phyloP scores from a whole-genome alignment of 495 filamentous ascomycete species.

The Hypoxylon lienhwacheense region DNA sequence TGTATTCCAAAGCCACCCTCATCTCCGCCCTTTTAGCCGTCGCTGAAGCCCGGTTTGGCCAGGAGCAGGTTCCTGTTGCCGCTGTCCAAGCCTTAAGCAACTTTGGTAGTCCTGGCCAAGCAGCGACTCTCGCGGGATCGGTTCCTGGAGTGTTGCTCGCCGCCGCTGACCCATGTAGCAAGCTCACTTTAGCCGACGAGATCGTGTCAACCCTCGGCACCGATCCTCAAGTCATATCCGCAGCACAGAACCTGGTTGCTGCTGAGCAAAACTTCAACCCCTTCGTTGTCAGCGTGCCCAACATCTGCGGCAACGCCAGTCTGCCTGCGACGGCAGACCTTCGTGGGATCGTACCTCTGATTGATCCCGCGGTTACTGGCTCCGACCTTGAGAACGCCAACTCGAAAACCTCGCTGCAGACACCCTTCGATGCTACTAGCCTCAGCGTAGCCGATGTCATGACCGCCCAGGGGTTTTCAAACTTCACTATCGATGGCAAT shows the following conservation, averaged over 20 bases:
- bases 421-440: constrained; percentile 56
- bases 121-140: constrained; percentile 56
- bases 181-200: constrained; percentile 61
- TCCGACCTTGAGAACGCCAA: constrained; percentile 58
- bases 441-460: constrained; percentile 58
- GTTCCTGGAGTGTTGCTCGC: constrained; percentile 58
- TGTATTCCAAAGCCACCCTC: constrained; percentile 50
- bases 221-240: constrained; percentile 55
- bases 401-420: constrained; percentile 49
- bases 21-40: constrained; percentile 49
- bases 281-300: constrained; percentile 56
- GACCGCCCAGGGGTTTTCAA: constrained; percentile 55
- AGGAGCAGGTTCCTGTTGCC: constrained; percentile 52
- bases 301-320: constrained; percentile 57
- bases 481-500: constrained; percentile 52
- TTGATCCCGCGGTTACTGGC: constrained; percentile 59
- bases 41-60: constrained; percentile 58
- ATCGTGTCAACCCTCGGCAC: constrained; percentile 59
- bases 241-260: constrained; percentile 59
- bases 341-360: constrained; percentile 61
- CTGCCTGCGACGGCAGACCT: constrained; percentile 60
- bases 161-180: constrained; percentile 60
- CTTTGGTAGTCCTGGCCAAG: constrained; percentile 55
- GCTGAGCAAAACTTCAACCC: constrained; percentile 73
- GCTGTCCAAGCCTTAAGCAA: constrained; percentile 48